Percentiles rank a stretch among this genome's conserved stretches.
These are phyloP conservation scores for Deinandra increscens DNA, from an alignment of 129 eudicot species.

Conservation along the genomic window DNA sequence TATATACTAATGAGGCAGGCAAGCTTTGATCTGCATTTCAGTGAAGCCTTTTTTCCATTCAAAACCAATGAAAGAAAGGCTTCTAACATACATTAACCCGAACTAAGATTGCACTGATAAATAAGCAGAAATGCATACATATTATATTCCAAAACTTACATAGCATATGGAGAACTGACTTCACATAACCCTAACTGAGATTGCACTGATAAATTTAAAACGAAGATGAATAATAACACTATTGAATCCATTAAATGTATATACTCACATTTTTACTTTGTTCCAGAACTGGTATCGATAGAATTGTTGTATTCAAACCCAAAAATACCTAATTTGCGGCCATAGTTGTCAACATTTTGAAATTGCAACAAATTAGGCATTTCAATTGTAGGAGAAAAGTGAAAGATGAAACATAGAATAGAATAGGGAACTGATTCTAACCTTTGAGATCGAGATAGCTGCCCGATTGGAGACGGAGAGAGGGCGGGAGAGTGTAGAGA, in stretches of 20 bases:
- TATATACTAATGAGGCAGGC: background rate
- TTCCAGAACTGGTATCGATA: too few relatives aligned
- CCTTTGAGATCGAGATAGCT: slow-evolving; percentile 12
- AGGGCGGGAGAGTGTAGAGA: too few relatives aligned
- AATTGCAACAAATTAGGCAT: background rate
- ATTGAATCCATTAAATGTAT: too few relatives aligned
- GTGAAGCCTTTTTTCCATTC: background rate
- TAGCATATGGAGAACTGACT: background rate
- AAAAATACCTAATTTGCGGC: slow-evolving; percentile 4
- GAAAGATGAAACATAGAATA: background rate
- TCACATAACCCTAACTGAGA: slow-evolving; percentile 11
- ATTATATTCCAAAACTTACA: background rate
- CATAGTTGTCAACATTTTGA: background rate
- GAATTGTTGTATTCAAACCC: background rate
- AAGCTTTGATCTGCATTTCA: background rate
- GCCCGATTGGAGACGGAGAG: slow-evolving; percentile 10
- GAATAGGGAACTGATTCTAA: slow-evolving; percentile 10
- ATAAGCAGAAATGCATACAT: background rate
- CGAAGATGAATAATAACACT: background rate
- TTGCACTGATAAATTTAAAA: background rate
- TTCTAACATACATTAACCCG: slow-evolving; percentile 1
- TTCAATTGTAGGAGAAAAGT: background rate
- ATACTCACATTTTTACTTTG: too few relatives aligned
- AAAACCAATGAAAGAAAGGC: background rate
- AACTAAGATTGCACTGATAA: too few relatives aligned